A percentile compares a stretch with the other conserved stretches of the same genome.
These are phyloP conservation scores for Obba rivulosa DNA, from an alignment of 768 basidiomycete species.

Conservation along the genomic window DNA sequence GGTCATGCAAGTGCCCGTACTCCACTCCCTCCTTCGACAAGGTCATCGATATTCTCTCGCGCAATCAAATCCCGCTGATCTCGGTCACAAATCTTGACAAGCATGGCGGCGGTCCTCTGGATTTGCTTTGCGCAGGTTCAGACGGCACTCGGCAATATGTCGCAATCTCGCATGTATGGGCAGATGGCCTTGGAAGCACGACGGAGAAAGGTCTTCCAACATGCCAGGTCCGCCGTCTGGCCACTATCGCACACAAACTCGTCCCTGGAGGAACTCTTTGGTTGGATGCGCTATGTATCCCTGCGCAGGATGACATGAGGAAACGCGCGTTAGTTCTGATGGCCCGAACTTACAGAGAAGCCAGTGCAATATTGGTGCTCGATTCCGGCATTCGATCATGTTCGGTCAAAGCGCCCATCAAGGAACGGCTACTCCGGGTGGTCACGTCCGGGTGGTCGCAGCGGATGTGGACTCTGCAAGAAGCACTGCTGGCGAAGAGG, in stretches of 20 bases:
- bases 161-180: constrained; percentile 1
- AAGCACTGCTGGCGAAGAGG: constrained; percentile 5
- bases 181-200: not conserved
- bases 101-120: too few relatives aligned
- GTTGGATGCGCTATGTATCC: constrained; percentile 11
- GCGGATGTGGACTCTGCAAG: constrained; percentile 9
- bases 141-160: not conserved
- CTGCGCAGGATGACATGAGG: not conserved
- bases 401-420: not conserved
- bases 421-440: constrained; percentile 4
- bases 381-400: constrained; percentile 4
- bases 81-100: too few relatives aligned
- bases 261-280: constrained; percentile 2
- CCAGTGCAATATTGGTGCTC: constrained; percentile 7
- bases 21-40: too few relatives aligned
- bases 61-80: too few relatives aligned
- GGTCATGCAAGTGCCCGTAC: too few relatives aligned
- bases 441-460: constrained; percentile 6
- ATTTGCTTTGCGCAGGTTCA: not conserved
- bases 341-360: constrained; percentile 7
- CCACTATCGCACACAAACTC: not conserved
- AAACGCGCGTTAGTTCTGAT: constrained; percentile 9
- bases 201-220: not conserved
- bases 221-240: not conserved
- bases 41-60: too few relatives aligned